Base-by-base conservation (phyloP, 768 basidiomycete genomes). In the Phylloporus rhodoxanthus region DNA sequence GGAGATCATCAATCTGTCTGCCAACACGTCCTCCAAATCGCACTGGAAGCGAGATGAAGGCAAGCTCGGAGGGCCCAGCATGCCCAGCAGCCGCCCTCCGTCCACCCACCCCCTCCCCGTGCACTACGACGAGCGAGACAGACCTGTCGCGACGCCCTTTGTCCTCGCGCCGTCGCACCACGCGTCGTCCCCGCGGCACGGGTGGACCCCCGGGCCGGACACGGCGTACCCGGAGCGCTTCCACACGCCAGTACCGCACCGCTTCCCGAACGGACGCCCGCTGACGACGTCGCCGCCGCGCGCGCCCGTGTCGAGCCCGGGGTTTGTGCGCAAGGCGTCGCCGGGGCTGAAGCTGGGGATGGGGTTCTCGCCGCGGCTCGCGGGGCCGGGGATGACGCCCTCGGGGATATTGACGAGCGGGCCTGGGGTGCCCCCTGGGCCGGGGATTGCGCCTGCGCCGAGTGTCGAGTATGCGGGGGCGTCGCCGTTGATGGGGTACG, bases 111-210 rank as follows among this genome's bases (percentile, higher is more conserved):
- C 69, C 2, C 61, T 55, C 51, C 60, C 56, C 47, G 61, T 61
- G n/a, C 54, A 57, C 26, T 66, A 61, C 21, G 63, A 65, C 75
- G 43, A 75, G 77, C 37, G 77, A 76, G 81, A 82, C 46, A 70
- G 81, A 48, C 77, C 77, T 2, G 62, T 75, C 40, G 72, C 79
- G 6, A 76, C 74, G 34, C 76, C 80, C 3, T 82, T 81, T 56
- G 75, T 73, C 8, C 74, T 81, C 65, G 71, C 68, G 7, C 73
- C 78, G 5, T 71, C 75, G 26, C 73, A 76, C 45, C 65, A 66
- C 25, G 54, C 61, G 5, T 71, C 71, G 30, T 78, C 79, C 4
- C 74, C 77, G 2, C 64, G 67, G 43, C 75, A 75, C 56, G 67
- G 68, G 8, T 77, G 74, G 58, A 48, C 57, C 6, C 56, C 54